These are phyloP conservation scores for Aquanectria penicillioides DNA, from an alignment of 2,329 filamentous ascomycete species.

Conservation along the genomic window DNA sequence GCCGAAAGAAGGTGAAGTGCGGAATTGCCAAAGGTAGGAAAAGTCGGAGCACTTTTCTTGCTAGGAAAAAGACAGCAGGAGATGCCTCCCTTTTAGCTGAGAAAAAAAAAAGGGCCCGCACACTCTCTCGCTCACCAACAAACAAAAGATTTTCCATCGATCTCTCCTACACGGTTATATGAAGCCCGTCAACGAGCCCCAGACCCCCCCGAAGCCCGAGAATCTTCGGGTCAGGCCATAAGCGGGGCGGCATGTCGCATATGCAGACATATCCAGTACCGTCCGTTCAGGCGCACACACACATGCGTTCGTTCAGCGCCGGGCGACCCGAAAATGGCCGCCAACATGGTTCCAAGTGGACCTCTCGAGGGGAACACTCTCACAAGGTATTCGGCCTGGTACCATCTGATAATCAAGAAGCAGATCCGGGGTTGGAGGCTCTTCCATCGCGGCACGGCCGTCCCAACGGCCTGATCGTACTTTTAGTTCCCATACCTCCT, in stretches of 20 bases:
- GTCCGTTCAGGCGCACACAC: too few species aligned
- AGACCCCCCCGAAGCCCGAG: constrained; percentile 30
- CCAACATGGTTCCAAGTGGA: too few species aligned
- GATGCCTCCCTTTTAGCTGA: background rate
- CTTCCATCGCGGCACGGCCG: too few species aligned
- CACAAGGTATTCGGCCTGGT: too few species aligned
- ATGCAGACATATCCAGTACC: constrained; percentile 10
- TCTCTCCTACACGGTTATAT: constrained; percentile 18
- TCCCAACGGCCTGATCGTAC: too few species aligned
- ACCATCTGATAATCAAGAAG: too few species aligned
- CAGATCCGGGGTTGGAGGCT: too few species aligned
- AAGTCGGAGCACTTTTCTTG: background rate
- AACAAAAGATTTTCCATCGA: constrained; percentile 19
- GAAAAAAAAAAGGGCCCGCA: background rate
- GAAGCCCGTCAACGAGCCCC: constrained; percentile 15
- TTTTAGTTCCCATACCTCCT: too few species aligned
- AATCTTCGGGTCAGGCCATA: constrained; percentile 37
- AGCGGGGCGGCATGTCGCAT: constrained; percentile 33
- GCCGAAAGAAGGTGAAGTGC: too few species aligned
- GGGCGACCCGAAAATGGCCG: too few species aligned
- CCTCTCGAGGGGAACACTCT: too few species aligned
- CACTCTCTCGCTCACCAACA: background rate
- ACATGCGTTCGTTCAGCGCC: too few species aligned
- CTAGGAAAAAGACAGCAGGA: background rate
- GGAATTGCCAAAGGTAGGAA: background rate